Evolutionary conservation across 345 rosid species (phyloP).

Genomic region (Murraya paniculata): DNA sequence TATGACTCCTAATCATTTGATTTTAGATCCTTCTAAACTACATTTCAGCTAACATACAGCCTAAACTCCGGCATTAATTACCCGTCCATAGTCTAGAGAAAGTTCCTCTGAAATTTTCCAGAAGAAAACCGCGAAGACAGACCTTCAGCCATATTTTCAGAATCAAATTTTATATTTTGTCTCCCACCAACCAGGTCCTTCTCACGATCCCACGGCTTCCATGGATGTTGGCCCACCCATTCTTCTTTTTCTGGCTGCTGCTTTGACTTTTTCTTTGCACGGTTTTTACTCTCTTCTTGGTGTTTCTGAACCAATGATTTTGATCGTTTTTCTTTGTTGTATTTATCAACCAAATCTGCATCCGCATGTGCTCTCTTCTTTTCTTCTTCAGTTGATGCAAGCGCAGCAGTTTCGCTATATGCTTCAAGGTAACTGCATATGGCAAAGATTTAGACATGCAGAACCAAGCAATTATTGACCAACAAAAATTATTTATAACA

Average conservation of each 20-base stretch:
- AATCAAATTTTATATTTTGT: constrained; percentile 58
- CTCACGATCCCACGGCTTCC: constrained; percentile 99
- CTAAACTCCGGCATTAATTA: background rate
- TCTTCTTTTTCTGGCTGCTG: constrained; percentile 53
- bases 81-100: constrained; percentile 37
- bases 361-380: constrained; percentile 45
- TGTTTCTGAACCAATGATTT: constrained; percentile 81
- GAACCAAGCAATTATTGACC: background rate
- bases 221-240: constrained; percentile 87
- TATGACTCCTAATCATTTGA: background rate
- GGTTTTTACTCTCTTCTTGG: constrained; percentile 49
- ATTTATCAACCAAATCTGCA: constrained; percentile 84
- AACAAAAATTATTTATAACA: background rate
- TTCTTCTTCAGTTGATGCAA: constrained; percentile 70
- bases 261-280: constrained; percentile 59
- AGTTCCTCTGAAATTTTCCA: constrained; percentile 74
- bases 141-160: constrained; percentile 68
- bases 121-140: constrained; percentile 81
- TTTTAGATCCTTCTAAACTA: background rate
- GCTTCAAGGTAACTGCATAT: constrained; percentile 78
- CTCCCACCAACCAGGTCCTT: constrained; percentile 81
- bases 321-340: constrained; percentile 78
- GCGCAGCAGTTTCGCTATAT: constrained; percentile 72
- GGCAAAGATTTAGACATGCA: background rate
- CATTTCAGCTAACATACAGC: background rate